Conservation (phyloP, 441 rosid species). For the Daphne laureola region DNA sequence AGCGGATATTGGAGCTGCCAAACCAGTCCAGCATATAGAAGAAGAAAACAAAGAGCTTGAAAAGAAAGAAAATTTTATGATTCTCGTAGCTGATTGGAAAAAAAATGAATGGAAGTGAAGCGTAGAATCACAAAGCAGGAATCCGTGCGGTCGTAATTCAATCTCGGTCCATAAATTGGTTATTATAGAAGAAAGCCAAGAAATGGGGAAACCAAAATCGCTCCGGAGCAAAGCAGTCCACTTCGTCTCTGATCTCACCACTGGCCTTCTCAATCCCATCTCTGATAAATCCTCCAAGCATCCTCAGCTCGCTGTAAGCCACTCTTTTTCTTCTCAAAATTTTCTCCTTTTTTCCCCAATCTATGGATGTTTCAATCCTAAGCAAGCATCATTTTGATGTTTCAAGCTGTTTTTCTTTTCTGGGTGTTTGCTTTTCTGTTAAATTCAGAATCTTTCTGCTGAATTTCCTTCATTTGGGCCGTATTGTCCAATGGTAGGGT, state of each 20-base stretch:
- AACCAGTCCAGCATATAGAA: neutral
- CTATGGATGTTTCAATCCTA: conserved; percentile 4
- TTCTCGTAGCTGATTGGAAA: conserved; percentile 2
- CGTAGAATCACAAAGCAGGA: neutral
- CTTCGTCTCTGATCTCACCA: conserved; percentile 89
- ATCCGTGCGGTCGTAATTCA: conserved; percentile 4
- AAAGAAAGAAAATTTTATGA: conserved; percentile 5
- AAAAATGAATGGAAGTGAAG: conserved; percentile 9
- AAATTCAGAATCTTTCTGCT: neutral
- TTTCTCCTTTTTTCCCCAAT: neutral
- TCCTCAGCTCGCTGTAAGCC: conserved; percentile 13
- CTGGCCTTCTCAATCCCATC: conserved; percentile 87
- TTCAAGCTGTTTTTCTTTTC: neutral
- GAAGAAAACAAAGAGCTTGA: neutral
- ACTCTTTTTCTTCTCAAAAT: too few relatives aligned
- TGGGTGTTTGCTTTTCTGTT: neutral
- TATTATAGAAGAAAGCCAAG: conserved; percentile 1
- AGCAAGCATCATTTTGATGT: conserved; percentile 7
- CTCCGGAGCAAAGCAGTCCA: conserved; percentile 86
- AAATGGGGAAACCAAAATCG: conserved; percentile 74
- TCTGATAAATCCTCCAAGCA: conserved; percentile 70
- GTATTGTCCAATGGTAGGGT: too few relatives aligned
- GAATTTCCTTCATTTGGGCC: too few relatives aligned
- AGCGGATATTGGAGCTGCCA: too few relatives aligned
- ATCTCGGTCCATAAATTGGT: neutral